phyloP scores from a whole-genome alignment of 139 green algal genomes.

The Parachlorella kessleri region DNA sequence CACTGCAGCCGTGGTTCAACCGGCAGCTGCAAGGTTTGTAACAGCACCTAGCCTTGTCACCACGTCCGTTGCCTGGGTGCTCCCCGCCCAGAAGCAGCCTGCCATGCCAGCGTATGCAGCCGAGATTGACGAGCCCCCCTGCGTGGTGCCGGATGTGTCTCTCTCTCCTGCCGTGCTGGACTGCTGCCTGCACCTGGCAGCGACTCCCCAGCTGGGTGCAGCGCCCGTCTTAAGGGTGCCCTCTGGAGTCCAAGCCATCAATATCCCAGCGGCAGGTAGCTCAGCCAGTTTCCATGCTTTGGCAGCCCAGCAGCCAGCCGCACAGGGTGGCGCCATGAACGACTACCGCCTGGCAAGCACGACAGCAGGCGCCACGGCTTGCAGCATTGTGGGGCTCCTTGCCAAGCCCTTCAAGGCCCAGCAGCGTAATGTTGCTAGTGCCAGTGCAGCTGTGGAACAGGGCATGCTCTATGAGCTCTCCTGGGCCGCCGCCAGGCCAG shows the following conservation, averaged over 20 bases:
- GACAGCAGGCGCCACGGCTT: not conserved
- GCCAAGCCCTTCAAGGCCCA: conserved; percentile 24
- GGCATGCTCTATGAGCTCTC: conserved; percentile 13
- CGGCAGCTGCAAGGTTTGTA: not conserved
- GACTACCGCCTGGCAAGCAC: conserved; percentile 9
- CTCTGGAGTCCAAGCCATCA: conserved; percentile 14
- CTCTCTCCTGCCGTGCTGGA: conserved; percentile 64
- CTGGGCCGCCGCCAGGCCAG: not conserved
- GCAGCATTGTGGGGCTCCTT: conserved; percentile 14
- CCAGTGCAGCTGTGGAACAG: not conserved
- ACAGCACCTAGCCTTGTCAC: not conserved
- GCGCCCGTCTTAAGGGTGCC: conserved; percentile 31
- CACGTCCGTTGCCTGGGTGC: no score
- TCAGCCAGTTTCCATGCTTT: not conserved
- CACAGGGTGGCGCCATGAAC: not conserved
- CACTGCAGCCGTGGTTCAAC: conserved; percentile 62
- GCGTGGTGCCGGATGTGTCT: conserved; percentile 13
- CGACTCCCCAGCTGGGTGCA: conserved; percentile 8
- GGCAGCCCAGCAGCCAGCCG: not conserved
- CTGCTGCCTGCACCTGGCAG: conserved; percentile 65
- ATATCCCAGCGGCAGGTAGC: not conserved
- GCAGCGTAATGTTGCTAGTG: not conserved
- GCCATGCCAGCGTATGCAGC: conserved; percentile 5
- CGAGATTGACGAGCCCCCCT: not conserved
- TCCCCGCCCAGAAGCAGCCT: no score